Conservation (phyloP, 495 filamentous ascomycete species). For the Pyronema omphalodes region DNA sequence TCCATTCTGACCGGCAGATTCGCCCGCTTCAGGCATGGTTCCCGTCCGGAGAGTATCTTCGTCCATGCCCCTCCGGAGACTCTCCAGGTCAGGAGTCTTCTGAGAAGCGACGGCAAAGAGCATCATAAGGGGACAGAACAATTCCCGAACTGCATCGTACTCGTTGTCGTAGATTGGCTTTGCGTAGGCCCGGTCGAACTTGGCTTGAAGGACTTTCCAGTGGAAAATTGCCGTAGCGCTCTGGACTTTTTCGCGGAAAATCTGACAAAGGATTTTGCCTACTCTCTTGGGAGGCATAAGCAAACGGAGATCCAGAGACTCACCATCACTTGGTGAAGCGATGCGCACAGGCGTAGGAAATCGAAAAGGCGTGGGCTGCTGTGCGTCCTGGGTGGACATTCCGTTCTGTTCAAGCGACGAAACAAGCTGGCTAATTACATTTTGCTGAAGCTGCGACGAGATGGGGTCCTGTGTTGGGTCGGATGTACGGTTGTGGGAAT, state of each 20-base stretch:
- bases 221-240: constrained; percentile 20
- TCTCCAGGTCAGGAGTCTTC: constrained; percentile 15
- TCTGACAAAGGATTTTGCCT: constrained; percentile 14
- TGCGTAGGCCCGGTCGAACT: constrained; percentile 18
- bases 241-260: constrained; percentile 17
- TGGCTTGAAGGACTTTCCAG: constrained; percentile 18
- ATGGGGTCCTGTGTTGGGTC: background rate
- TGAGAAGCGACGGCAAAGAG: constrained; percentile 20
- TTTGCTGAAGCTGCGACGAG: background rate
- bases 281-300: constrained; percentile 16
- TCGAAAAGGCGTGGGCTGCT: no score
- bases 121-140: constrained; percentile 22
- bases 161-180: constrained; percentile 22
- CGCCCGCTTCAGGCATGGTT: constrained; percentile 19
- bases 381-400: no score
- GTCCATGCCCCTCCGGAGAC: constrained; percentile 10
- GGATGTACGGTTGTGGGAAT: background rate
- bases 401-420: background rate
- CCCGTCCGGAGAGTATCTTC: constrained; percentile 14
- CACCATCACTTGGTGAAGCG: constrained; percentile 1
- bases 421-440: background rate
- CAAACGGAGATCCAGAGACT: constrained; percentile 21
- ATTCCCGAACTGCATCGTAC: constrained; percentile 14
- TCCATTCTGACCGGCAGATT: constrained; percentile 21
- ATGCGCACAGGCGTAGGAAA: constrained; percentile 1